Evolutionary conservation across 192 early-diverging fungal species (phyloP).

Genomic region (Glomus cerebriforme): DNA sequence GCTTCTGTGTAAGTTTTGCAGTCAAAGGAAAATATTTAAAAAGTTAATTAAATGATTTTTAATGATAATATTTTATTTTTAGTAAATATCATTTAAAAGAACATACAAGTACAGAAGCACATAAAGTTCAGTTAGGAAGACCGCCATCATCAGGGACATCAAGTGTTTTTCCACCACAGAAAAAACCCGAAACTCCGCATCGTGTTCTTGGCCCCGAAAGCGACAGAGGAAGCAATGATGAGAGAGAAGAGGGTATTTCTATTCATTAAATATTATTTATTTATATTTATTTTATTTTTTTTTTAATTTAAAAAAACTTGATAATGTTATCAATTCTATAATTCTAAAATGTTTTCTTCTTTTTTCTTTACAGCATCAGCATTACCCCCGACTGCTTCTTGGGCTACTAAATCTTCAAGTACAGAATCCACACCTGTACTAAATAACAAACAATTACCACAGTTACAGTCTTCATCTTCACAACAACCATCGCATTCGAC

Average conservation of each 20-base stretch:
- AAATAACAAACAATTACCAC: constrained; percentile 28
- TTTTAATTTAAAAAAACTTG: too few species aligned
- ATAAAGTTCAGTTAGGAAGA: constrained; percentile 31
- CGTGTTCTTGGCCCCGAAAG: constrained; percentile 21
- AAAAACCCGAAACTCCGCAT: constrained; percentile 30
- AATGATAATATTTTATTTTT: background rate
- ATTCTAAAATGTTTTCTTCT: background rate
- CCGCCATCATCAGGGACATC: constrained; percentile 34
- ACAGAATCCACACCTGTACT: constrained; percentile 37
- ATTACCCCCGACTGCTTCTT: constrained; percentile 61
- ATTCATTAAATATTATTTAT: background rate
- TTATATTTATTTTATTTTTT: constrained; percentile 5
- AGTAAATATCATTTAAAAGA: constrained; percentile 43
- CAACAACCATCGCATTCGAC: background rate
- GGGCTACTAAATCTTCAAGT: constrained; percentile 54
- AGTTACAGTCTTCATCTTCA: background rate
- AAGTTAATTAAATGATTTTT: background rate
- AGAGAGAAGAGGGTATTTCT: constrained; percentile 41
- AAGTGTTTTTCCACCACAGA: constrained; percentile 30
- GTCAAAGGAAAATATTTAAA: background rate
- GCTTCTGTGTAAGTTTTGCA: constrained; percentile 58
- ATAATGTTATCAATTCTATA: background rate
- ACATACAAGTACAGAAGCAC: constrained; percentile 23
- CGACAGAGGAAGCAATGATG: constrained; percentile 35
- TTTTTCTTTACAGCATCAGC: constrained; percentile 43